Base-by-base conservation (phyloP, 2,329 filamentous ascomycete species). In the Ceratocystis cubensis region DNA sequence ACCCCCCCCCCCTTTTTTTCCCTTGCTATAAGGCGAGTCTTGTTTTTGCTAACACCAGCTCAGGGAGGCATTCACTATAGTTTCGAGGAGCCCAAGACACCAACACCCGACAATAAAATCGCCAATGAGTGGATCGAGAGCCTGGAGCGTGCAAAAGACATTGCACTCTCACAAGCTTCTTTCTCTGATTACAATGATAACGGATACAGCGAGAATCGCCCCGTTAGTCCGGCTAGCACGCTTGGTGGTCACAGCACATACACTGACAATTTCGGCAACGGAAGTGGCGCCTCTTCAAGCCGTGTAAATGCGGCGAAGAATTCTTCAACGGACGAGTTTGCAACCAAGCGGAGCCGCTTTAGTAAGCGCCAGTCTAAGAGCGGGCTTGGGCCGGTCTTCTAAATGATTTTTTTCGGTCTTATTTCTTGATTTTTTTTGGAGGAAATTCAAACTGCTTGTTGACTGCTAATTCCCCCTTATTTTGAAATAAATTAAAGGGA, bases 331-430 rank as follows among this genome's bases (percentile, higher is more conserved):
- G 83, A 84, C 37, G 81, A 84, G 65, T 74, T 78, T 48, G 72
- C 76, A 20, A 73, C 78, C 13, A 86, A 83, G 74, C 78, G 81
- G 62, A 85, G 87, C 71, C 80, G 85, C 62, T 97, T 96, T 76
- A 96, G 91, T 77, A 94, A 94, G 77, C 82, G 93, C 71, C 91
- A 96, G 76, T 95, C 89, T 17, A 96, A 95, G 77, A 96, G 91
- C 75, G 92, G 93, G n/a, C 82, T 96, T 62, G 91, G 91, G 33
- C 88, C 92, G 62, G 88, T 90, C 63, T 96, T 96, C 74, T 96
- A 33, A 17, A 57, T 37, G 50, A 17, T 22, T 61, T 72, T 71
- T 70, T 66, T 71, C 69, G 59, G 69, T 65, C 67, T 37, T 37
- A 37, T 37, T 57, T 69, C 67, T 33, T 66, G 22, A 37, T 22